These are phyloP conservation scores for Epichloe uncinata DNA, from an alignment of 2,329 filamentous ascomycete species.

Conservation along the genomic window DNA sequence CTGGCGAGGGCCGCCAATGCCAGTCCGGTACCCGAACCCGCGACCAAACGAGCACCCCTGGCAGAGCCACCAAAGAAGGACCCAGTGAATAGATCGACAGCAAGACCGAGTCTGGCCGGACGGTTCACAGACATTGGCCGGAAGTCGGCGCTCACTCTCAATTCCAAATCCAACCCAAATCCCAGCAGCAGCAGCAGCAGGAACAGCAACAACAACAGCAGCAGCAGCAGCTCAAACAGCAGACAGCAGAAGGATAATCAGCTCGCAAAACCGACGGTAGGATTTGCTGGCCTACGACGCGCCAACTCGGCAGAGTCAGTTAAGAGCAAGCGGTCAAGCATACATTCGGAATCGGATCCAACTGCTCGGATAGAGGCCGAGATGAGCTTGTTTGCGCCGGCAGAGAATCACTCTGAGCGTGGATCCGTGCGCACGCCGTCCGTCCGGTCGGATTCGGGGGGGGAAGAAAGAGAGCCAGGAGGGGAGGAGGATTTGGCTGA, in stretches of 20 bases:
- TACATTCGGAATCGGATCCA: slow-evolving; percentile 39
- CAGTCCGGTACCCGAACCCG: slow-evolving; percentile 24
- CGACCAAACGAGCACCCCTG: slow-evolving; percentile 9
- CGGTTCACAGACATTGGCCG: slow-evolving; percentile 10
- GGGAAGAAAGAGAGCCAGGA: slow-evolving; percentile 12
- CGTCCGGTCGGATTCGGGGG: slow-evolving; percentile 20
- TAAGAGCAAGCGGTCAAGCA: slow-evolving; percentile 34
- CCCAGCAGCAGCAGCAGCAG: not conserved
- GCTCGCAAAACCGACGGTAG: slow-evolving; percentile 27
- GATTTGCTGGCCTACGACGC: slow-evolving; percentile 31
- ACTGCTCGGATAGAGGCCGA: slow-evolving; percentile 44
- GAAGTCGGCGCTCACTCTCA: slow-evolving; percentile 1
- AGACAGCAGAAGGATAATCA: slow-evolving; percentile 12
- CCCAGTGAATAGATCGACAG: not conserved
- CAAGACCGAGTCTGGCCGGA: slow-evolving; percentile 8
- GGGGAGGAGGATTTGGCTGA: slow-evolving; percentile 19
- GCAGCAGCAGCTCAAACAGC: not conserved
- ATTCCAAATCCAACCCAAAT: not conserved
- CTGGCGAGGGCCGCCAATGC: slow-evolving; percentile 34
- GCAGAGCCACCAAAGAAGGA: not conserved
- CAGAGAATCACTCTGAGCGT: slow-evolving; percentile 41
- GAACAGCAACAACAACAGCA: not conserved
- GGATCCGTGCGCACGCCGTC: slow-evolving; percentile 40
- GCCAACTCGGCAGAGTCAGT: slow-evolving; percentile 32
- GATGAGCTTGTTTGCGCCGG: slow-evolving; percentile 40